Percentiles rank a stretch among this genome's conserved stretches.
Conservation (phyloP, 116 monocot genomes). For the Trichopus zeylanicus region DNA sequence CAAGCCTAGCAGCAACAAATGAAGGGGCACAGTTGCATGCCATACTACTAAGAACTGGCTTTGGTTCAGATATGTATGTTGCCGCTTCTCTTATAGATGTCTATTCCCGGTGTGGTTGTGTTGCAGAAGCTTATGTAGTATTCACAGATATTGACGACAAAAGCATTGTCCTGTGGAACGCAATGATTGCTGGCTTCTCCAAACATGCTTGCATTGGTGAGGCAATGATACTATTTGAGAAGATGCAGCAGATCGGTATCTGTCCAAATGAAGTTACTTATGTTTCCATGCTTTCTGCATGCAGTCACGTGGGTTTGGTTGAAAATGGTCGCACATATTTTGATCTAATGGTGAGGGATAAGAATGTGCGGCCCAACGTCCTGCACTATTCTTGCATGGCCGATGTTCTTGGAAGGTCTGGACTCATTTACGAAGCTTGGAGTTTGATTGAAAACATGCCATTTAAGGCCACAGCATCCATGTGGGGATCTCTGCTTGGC, state of each 20-base stretch:
- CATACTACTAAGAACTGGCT: constrained; percentile 25
- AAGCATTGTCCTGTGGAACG: constrained; percentile 55
- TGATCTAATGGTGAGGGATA: constrained; percentile 30
- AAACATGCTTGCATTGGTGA: constrained; percentile 39
- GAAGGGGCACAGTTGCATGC: constrained; percentile 57
- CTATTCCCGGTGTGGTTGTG: constrained; percentile 55
- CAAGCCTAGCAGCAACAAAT: constrained; percentile 35
- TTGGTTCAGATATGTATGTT: constrained; percentile 41
- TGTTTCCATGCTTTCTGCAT: constrained; percentile 47
- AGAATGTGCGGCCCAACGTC: constrained; percentile 34
- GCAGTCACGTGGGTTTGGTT: constrained; percentile 43
- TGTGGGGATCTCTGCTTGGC: constrained; percentile 63
- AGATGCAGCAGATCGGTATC: constrained; percentile 42
- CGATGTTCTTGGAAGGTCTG: constrained; percentile 54
- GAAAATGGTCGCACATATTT: constrained; percentile 41
- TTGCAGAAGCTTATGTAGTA: constrained; percentile 38
- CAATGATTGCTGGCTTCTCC: constrained; percentile 63
- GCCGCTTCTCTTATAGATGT: constrained; percentile 45
- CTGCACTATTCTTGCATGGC: constrained; percentile 81
- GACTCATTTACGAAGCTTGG: constrained; percentile 40
- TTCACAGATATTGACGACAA: constrained; percentile 28
- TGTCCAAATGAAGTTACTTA: constrained; percentile 59
- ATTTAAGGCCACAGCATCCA: constrained; percentile 36
- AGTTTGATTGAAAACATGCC: constrained; percentile 46
- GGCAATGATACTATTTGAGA: constrained; percentile 44